Conservation (phyloP, 768 basidiomycete genomes). For the Tulasnella calospora region DNA sequence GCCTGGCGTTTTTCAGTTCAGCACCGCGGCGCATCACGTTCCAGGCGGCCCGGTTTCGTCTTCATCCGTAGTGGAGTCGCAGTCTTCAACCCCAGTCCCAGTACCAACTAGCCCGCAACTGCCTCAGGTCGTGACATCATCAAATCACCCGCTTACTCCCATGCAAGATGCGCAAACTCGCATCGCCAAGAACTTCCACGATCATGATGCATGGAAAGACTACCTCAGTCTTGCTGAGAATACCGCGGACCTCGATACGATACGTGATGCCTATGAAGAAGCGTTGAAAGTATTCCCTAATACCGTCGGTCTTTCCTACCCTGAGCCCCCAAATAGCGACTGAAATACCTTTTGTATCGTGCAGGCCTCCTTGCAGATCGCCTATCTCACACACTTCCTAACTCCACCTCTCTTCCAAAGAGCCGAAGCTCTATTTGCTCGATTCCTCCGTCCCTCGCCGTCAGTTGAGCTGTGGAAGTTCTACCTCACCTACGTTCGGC, state of each 20-base stretch:
- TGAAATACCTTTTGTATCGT: conserved; percentile 12
- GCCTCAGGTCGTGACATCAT: background rate
- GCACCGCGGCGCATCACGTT: background rate
- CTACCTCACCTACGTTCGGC: conserved; percentile 89
- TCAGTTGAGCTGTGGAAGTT: conserved; percentile 89
- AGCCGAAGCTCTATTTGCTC: conserved; percentile 85
- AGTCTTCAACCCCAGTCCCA: background rate
- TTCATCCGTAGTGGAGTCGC: background rate
- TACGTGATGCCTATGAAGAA: conserved; percentile 75
- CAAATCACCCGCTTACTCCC: conserved; percentile 13
- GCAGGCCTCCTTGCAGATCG: conserved; percentile 77
- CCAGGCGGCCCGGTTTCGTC: background rate
- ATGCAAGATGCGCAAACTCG: conserved; percentile 53
- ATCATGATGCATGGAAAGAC: conserved; percentile 73
- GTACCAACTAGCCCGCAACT: conserved; percentile 9
- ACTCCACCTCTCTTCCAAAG: conserved; percentile 60
- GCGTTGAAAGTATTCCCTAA: conserved; percentile 85
- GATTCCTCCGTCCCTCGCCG: conserved; percentile 77
- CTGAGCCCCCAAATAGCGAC: background rate
- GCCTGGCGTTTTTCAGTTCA: background rate
- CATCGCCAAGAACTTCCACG: conserved; percentile 61
- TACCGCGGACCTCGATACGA: conserved; percentile 70
- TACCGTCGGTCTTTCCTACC: conserved; percentile 58
- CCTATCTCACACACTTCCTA: conserved; percentile 71
- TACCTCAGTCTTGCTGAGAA: conserved; percentile 73